Conservation (phyloP, 2,329 filamentous ascomycete species). For the Nemania sp. region DNA sequence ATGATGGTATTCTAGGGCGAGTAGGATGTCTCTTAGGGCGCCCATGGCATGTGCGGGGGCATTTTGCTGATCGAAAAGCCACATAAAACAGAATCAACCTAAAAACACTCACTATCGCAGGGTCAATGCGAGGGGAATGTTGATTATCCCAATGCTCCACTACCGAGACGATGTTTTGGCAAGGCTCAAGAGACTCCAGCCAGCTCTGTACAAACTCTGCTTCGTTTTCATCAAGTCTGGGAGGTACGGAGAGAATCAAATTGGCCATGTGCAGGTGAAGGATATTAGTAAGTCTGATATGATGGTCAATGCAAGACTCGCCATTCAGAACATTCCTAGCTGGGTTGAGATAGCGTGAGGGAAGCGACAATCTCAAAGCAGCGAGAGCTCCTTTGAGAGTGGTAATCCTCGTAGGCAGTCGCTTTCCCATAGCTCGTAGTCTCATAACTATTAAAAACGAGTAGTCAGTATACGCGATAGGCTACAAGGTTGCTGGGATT, state of each 20-base stretch:
- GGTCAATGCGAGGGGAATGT: conserved; percentile 50
- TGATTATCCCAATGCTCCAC: conserved; percentile 51
- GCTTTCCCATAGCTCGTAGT: conserved; percentile 40
- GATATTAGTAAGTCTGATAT: conserved; percentile 44
- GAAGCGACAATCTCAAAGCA: conserved; percentile 48
- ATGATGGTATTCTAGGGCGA: neutral
- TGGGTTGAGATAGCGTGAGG: conserved; percentile 49
- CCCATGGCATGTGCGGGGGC: neutral
- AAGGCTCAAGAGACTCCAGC: conserved; percentile 49
- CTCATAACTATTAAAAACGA: conserved; percentile 28
- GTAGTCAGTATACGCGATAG: conserved; percentile 10
- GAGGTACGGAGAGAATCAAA: conserved; percentile 40
- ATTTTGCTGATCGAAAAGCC: neutral
- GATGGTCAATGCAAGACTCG: conserved; percentile 48
- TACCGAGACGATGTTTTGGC: conserved; percentile 49
- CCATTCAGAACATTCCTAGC: conserved; percentile 48
- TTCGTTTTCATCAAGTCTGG: conserved; percentile 30
- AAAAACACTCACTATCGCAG: conserved; percentile 46
- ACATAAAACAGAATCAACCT: neutral
- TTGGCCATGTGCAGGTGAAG: conserved; percentile 47
- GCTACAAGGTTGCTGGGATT: neutral
- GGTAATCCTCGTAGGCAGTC: conserved; percentile 27
- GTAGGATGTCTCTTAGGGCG: neutral
- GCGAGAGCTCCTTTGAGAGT: conserved; percentile 42
- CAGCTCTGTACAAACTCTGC: conserved; percentile 46